These are phyloP conservation scores for Talaromyces trachyspermus DNA, from an alignment of 495 filamentous ascomycete genomes.

Conservation along the genomic window DNA sequence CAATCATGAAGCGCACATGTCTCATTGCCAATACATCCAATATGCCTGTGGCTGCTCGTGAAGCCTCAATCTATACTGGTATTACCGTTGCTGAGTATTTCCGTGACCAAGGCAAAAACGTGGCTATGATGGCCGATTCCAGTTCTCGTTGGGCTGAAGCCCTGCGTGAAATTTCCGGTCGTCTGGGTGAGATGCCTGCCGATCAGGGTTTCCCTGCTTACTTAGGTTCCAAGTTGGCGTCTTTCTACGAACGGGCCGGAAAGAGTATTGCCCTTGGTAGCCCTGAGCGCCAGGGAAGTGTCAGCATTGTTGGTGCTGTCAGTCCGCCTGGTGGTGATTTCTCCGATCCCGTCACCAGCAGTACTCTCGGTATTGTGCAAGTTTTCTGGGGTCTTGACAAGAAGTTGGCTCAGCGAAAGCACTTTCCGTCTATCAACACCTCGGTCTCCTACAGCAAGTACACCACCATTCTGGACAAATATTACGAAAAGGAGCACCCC, in stretches of 20 bases:
- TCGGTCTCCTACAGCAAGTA: slow-evolving; percentile 97
- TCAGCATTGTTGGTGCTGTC: slow-evolving; percentile 97
- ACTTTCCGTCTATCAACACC: slow-evolving; percentile 99
- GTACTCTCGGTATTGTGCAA: slow-evolving; percentile 95
- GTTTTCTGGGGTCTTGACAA: slow-evolving; percentile 99
- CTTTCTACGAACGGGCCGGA: slow-evolving; percentile 98
- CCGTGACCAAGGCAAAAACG: slow-evolving; percentile 94
- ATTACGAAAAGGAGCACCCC: slow-evolving; percentile 84
- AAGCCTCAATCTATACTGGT: slow-evolving; percentile 98
- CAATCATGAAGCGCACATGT: slow-evolving; percentile 99
- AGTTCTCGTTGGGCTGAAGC: slow-evolving; percentile 98
- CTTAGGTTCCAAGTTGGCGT: slow-evolving; percentile 90
- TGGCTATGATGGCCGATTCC: slow-evolving; percentile 99
- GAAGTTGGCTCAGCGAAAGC: slow-evolving; percentile 97
- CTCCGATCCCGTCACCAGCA: slow-evolving; percentile 93
- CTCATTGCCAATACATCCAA: slow-evolving; percentile 99
- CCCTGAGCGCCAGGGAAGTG: slow-evolving; percentile 78
- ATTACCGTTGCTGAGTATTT: slow-evolving; percentile 98
- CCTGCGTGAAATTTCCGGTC: slow-evolving; percentile 96
- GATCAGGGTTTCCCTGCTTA: slow-evolving; percentile 99
- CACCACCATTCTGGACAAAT: slow-evolving; percentile 75
- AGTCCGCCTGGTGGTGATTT: slow-evolving; percentile 98
- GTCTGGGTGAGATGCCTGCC: slow-evolving; percentile 98
- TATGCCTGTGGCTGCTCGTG: slow-evolving; percentile 98
- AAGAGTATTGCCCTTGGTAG: slow-evolving; percentile 79